A percentile compares a stretch with the other conserved stretches of the same genome.
Evolutionary conservation across 2,329 filamentous ascomycete species (phyloP).

Genomic region (Phoma herbarum): DNA sequence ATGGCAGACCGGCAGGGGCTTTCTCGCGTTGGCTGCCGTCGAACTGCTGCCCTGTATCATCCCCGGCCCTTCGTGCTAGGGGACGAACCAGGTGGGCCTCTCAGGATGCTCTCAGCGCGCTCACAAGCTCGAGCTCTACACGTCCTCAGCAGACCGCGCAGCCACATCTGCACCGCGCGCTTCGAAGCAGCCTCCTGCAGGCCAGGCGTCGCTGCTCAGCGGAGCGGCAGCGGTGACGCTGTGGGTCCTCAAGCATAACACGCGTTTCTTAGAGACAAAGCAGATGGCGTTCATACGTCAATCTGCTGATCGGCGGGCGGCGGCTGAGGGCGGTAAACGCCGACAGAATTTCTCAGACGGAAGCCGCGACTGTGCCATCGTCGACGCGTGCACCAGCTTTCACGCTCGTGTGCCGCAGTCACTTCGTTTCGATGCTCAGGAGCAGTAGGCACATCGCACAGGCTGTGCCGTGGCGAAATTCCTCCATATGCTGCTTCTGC

Average conservation of each 20-base stretch:
- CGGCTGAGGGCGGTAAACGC: slow-evolving; percentile 1
- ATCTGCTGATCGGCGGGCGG: slow-evolving; percentile 2
- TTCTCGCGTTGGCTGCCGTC: slow-evolving; percentile 3
- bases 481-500: slow-evolving; percentile 35
- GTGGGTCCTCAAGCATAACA: slow-evolving; percentile 18
- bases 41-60: slow-evolving; percentile 15
- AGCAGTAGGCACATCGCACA: slow-evolving; percentile 28
- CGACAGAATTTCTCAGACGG: slow-evolving; percentile 20
- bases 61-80: slow-evolving; percentile 5
- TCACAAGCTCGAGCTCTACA: not conserved
- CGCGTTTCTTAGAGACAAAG: slow-evolving; percentile 7
- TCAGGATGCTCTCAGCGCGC: slow-evolving; percentile 11
- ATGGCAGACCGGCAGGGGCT: slow-evolving; percentile 3
- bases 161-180: not conserved
- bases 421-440: slow-evolving; percentile 37
- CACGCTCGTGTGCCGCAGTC: not conserved
- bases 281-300: slow-evolving; percentile 7
- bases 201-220: not conserved
- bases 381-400: slow-evolving; percentile 18
- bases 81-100: slow-evolving; percentile 11
- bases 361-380: slow-evolving; percentile 2
- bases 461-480: slow-evolving; percentile 29
- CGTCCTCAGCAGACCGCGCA: not conserved
- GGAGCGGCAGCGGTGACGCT: not conserved
- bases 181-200: slow-evolving; percentile 1